Evolutionary conservation across 1,284 basidiomycete genomes (phyloP).

Genomic region (Trametes sp.): DNA sequence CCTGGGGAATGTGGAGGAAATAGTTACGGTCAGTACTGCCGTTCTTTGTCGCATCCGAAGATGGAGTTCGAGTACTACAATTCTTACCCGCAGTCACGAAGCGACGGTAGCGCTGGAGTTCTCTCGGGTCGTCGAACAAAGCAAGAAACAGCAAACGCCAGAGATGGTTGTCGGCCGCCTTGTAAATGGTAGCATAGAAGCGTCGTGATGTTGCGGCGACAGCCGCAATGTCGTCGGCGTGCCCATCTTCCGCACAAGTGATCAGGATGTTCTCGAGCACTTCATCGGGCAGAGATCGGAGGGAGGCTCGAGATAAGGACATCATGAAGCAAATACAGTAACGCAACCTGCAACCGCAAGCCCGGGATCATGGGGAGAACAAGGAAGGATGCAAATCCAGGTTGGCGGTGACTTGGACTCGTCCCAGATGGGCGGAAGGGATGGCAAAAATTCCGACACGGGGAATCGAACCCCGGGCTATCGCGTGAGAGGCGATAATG

Average conservation of each 20-base stretch:
- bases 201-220: not conserved
- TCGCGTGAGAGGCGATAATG: conserved; percentile 32
- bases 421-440: no score
- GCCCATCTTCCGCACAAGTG: not conserved
- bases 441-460: conserved; percentile 23
- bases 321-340: no score
- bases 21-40: no score
- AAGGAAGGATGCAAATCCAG: no score
- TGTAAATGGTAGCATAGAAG: not conserved
- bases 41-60: no score
- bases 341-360: no score
- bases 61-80: no score
- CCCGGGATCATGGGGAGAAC: no score
- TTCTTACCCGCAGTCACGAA: not conserved
- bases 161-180: not conserved
- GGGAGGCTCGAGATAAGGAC: not conserved
- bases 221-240: not conserved
- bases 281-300: not conserved
- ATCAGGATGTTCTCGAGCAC: not conserved
- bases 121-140: not conserved
- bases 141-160: not conserved
- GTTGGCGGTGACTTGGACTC: no score
- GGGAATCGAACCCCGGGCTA: conserved; percentile 33
- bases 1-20: not conserved
- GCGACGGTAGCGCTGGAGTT: not conserved